Conservation (phyloP, 768 basidiomycete genomes). For the Tylopilus plumbeoviolaceoides region DNA sequence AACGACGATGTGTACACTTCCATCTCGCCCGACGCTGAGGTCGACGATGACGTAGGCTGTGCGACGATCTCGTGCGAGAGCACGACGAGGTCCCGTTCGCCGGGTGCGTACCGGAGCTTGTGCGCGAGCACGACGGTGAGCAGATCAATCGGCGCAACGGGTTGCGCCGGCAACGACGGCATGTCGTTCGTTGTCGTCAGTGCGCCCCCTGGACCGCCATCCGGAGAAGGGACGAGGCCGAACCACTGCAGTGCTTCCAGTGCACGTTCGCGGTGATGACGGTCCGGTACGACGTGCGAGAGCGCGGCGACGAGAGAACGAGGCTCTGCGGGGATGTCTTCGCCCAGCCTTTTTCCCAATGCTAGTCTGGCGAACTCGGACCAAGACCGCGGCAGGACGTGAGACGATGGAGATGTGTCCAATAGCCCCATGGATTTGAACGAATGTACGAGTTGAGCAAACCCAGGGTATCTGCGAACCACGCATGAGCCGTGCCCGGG, state of each 20-base stretch:
- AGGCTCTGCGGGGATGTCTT: slow-evolving; percentile 27
- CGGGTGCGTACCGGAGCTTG: slow-evolving; percentile 61
- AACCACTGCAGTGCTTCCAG: slow-evolving; percentile 44
- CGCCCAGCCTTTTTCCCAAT: slow-evolving; percentile 26
- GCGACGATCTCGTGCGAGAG: slow-evolving; percentile 81
- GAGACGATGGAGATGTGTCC: slow-evolving; percentile 28
- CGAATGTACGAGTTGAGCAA: slow-evolving; percentile 64
- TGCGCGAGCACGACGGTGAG: slow-evolving; percentile 70
- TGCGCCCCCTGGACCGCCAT: not conserved
- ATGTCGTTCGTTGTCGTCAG: slow-evolving; percentile 13
- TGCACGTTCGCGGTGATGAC: slow-evolving; percentile 25
- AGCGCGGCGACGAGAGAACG: slow-evolving; percentile 35
- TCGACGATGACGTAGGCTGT: slow-evolving; percentile 7
- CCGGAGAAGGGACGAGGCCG: slow-evolving; percentile 5
- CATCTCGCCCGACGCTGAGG: slow-evolving; percentile 20
- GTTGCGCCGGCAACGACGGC: slow-evolving; percentile 42
- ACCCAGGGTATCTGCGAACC: slow-evolving; percentile 72
- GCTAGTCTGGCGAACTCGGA: slow-evolving; percentile 35
- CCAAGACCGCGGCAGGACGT: slow-evolving; percentile 26
- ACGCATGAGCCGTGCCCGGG: not conserved
- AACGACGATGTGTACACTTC: slow-evolving; percentile 67
- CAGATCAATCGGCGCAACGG: slow-evolving; percentile 60
- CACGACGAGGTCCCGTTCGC: slow-evolving; percentile 84
- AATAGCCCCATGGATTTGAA: slow-evolving; percentile 73
- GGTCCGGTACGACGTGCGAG: slow-evolving; percentile 14